Evolutionary conservation across 148 eudicot genomes (phyloP).

Genomic region (Drosera capensis): DNA sequence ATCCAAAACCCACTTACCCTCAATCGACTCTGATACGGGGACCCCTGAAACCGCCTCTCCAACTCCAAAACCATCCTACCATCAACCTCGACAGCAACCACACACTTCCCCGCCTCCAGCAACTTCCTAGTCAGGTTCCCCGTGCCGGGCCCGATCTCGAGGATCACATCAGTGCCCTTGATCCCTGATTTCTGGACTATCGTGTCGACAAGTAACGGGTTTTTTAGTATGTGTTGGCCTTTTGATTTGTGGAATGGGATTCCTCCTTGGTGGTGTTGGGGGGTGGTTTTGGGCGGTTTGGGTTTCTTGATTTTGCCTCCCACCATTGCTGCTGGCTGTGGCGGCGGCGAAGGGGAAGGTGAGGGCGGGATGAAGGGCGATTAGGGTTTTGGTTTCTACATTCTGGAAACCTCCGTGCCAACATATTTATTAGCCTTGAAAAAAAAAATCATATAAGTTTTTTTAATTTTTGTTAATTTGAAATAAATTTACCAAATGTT

Average conservation of each 20-base stretch:
- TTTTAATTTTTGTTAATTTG: too few species aligned
- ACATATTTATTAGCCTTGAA: too few species aligned
- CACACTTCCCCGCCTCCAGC: conserved; percentile 52
- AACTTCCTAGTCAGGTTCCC: conserved; percentile 81
- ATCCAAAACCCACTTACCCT: conserved; percentile 16
- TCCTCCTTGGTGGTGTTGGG: conserved; percentile 62
- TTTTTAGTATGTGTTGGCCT: conserved; percentile 68
- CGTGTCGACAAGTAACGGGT: conserved; percentile 49
- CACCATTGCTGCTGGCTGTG: too few species aligned
- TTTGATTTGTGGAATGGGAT: conserved; percentile 79
- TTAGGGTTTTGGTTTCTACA: too few species aligned
- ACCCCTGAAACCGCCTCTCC: conserved; percentile 60
- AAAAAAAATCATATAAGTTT: too few species aligned
- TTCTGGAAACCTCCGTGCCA: too few species aligned
- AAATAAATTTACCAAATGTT: too few species aligned
- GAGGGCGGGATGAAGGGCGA: too few species aligned
- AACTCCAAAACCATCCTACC: conserved; percentile 70
- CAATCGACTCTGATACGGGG: conserved; percentile 33
- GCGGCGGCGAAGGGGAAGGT: too few species aligned
- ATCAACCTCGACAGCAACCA: conserved; percentile 62
- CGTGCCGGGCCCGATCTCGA: conserved; percentile 74
- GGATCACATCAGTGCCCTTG: conserved; percentile 49
- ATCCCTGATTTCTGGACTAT: conserved; percentile 61
- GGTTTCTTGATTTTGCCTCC: conserved; percentile 65
- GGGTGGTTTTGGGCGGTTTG: conserved; percentile 15